Percentiles rank a stretch among this genome's conserved stretches.
Evolutionary conservation across 768 basidiomycete genomes (phyloP).

Genomic region (Leccinum fibrillosum): DNA sequence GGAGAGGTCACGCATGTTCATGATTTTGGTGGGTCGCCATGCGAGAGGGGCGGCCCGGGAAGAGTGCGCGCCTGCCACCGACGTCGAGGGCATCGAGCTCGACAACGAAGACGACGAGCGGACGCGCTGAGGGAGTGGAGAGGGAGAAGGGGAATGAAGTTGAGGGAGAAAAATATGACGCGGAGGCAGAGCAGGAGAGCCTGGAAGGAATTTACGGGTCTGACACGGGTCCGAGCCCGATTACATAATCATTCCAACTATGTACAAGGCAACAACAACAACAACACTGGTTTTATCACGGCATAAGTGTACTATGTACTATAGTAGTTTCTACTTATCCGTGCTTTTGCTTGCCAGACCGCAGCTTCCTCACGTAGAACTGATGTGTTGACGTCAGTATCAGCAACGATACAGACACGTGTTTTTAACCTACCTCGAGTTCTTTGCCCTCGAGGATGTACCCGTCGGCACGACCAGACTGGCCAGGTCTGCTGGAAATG

Average conservation of each 20-base stretch:
- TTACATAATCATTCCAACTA: conserved; percentile 20
- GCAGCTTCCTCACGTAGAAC: conserved; percentile 95
- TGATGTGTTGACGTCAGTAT: conserved; percentile 34
- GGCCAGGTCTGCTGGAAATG: conserved; percentile 94
- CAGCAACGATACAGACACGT: not conserved
- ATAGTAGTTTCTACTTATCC: conserved; percentile 38
- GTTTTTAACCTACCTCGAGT: conserved; percentile 67
- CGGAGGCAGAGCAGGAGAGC: conserved; percentile 29
- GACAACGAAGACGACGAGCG: conserved; percentile 21
- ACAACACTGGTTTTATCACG: too few relatives aligned
- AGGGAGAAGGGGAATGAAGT: conserved; percentile 8
- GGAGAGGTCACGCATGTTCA: conserved; percentile 88
- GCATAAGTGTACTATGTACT: too few relatives aligned
- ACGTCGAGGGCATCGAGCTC: conserved; percentile 33
- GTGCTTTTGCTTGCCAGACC: conserved; percentile 94
- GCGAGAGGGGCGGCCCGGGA: conserved; percentile 31
- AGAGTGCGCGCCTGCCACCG: conserved; percentile 24
- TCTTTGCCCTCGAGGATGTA: conserved; percentile 99
- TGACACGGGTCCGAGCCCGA: conserved; percentile 25
- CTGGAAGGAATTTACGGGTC: conserved; percentile 19
- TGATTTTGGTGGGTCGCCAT: conserved; percentile 85
- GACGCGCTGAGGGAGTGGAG: conserved; percentile 14
- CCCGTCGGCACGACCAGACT: conserved; percentile 94
- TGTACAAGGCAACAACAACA: too few relatives aligned
- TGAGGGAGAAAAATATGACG: conserved; percentile 19